Percentiles rank a stretch among this genome's conserved stretches.
Conservation (phyloP, 495 filamentous ascomycete species). For the Pyronema omphalodes region DNA sequence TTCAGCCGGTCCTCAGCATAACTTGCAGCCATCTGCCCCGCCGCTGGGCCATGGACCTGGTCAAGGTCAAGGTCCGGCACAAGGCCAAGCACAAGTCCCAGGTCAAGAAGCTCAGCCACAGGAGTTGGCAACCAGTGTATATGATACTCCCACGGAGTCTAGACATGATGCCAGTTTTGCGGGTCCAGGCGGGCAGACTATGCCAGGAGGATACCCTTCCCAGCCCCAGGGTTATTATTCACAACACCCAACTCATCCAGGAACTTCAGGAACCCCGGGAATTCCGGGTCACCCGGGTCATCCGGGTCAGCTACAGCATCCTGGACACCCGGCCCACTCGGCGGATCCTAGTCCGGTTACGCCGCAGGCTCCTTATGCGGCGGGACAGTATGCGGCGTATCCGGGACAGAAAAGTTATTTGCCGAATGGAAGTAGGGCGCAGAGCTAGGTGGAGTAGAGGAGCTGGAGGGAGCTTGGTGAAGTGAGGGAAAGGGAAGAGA, state of each 20-base stretch:
- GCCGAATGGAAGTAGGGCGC: constrained; percentile 19
- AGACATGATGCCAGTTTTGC: not conserved
- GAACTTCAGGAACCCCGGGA: not conserved
- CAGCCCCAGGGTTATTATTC: not conserved
- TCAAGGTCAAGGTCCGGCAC: too few species aligned
- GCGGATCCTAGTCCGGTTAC: constrained; percentile 6
- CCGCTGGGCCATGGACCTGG: not conserved
- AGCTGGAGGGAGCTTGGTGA: too few species aligned
- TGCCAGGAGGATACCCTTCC: not conserved
- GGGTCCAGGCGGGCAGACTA: not conserved
- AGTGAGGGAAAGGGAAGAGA: too few species aligned
- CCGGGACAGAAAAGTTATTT: constrained; percentile 16
- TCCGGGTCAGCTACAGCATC: constrained; percentile 1
- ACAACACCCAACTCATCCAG: not conserved
- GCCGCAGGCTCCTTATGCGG: constrained; percentile 8
- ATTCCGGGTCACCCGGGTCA: not conserved
- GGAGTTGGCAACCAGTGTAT: constrained; percentile 67
- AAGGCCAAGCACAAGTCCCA: too few species aligned
- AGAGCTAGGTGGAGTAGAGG: constrained; percentile 3
- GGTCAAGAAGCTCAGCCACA: constrained; percentile 35
- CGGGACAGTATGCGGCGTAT: constrained; percentile 19
- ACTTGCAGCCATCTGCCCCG: constrained; percentile 24
- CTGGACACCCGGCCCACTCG: constrained; percentile 14
- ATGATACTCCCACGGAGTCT: constrained; percentile 31
- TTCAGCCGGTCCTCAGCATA: constrained; percentile 25